Evolutionary conservation across 345 rosid species (phyloP).

Genomic region (Euphorbia peplus): DNA sequence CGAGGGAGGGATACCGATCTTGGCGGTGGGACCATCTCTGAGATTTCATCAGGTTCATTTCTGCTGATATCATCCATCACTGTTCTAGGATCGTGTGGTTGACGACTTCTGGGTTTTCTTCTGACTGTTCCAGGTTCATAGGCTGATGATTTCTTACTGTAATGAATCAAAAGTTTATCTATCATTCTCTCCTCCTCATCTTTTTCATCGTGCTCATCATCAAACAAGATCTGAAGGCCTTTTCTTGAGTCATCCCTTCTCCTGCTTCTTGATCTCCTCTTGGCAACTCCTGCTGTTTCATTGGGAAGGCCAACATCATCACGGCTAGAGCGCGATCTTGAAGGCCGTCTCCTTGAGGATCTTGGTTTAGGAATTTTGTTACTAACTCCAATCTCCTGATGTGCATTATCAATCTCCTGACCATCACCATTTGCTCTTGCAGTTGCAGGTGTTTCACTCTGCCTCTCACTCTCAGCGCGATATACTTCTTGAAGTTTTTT

Average conservation of each 20-base stretch:
- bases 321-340: slow-evolving; percentile 35
- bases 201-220: slow-evolving; percentile 44
- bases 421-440: slow-evolving; percentile 25
- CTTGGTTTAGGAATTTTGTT: slow-evolving; percentile 48
- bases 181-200: slow-evolving; percentile 82
- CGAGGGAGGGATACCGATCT: slow-evolving; percentile 71
- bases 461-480: slow-evolving; percentile 32
- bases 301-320: slow-evolving; percentile 35
- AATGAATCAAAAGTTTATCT: slow-evolving; percentile 81
- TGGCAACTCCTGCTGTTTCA: slow-evolving; percentile 28
- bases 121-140: slow-evolving; percentile 41
- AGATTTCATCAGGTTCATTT: slow-evolving; percentile 34
- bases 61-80: slow-evolving; percentile 21
- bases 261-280: slow-evolving; percentile 53
- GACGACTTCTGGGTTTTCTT: slow-evolving; percentile 56
- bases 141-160: slow-evolving; percentile 72
- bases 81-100: slow-evolving; percentile 25
- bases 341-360: slow-evolving; percentile 58
- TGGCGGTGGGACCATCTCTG: slow-evolving; percentile 35
- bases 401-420: slow-evolving; percentile 16
- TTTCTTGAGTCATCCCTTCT: slow-evolving; percentile 60
- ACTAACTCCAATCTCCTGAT: slow-evolving; percentile 27
- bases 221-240: slow-evolving; percentile 64
- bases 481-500: slow-evolving; percentile 28
- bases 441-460: slow-evolving; percentile 14